phyloP scores from a whole-genome alignment of 164 flowering plant species.

The Malania oleifera region DNA sequence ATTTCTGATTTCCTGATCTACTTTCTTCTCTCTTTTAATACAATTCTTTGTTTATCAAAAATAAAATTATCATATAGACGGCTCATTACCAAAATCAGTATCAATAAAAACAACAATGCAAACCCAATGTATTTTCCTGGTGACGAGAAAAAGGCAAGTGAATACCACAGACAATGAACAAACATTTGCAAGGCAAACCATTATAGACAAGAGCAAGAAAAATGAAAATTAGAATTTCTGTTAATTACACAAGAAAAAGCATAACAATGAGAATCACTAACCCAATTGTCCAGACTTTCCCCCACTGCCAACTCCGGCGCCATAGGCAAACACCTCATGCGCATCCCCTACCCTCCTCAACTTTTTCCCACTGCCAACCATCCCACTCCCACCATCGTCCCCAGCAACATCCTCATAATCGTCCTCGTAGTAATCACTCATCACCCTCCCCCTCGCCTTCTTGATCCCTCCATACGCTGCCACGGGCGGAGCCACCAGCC shows the following conservation, averaged over 20 bases:
- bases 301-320: conserved; percentile 29
- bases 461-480: conserved; percentile 16
- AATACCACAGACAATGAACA: no score
- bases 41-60: no score
- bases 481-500: conserved; percentile 13
- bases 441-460: conserved; percentile 32
- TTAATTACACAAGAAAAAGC: no score
- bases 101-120: no score
- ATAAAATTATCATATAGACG: no score
- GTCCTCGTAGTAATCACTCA: conserved; percentile 42
- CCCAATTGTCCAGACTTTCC: conserved; percentile 40
- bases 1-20: no score
- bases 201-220: background rate
- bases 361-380: conserved; percentile 34
- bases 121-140: no score
- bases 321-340: conserved; percentile 36
- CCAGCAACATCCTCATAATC: conserved; percentile 41
- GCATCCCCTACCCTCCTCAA: conserved; percentile 35
- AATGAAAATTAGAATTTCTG: background rate
- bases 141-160: no score
- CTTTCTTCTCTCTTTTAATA: no score
- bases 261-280: conserved; percentile 25
- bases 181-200: no score
- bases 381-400: conserved; percentile 33
- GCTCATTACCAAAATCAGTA: no score